phyloP scores from a whole-genome alignment of 2,329 filamentous ascomycete genomes.

The Lasiodiplodia sp. region DNA sequence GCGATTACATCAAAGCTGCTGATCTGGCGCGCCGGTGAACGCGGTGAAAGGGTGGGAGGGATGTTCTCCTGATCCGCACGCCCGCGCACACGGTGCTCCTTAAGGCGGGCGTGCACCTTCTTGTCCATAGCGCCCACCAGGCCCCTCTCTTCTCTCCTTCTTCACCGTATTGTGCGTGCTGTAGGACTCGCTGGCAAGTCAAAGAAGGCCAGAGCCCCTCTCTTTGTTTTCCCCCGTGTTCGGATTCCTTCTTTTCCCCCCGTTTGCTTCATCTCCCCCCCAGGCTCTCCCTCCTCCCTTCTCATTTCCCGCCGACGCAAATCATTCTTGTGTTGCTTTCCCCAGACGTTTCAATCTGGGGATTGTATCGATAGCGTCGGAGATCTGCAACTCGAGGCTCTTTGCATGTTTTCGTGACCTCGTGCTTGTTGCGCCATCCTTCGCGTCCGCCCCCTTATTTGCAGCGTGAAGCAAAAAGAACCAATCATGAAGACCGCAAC shows the following conservation, averaged over 20 bases:
- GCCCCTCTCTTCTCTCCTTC: constrained; percentile 7
- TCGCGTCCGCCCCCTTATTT: not conserved
- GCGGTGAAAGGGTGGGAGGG: constrained; percentile 6
- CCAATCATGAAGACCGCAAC: constrained; percentile 17
- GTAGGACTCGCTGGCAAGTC: not conserved
- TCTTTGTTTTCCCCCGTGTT: not conserved
- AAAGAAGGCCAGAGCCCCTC: not conserved
- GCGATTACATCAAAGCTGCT: constrained; percentile 22
- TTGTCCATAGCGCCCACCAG: not conserved
- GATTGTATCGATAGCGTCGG: constrained; percentile 9
- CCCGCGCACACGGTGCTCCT: not conserved
- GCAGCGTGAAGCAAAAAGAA: not conserved
- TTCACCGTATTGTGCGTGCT: constrained; percentile 17
- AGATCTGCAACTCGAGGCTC: constrained; percentile 2
- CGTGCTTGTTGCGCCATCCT: not conserved
- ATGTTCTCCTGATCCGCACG: constrained; percentile 23
- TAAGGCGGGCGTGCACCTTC: constrained; percentile 7
- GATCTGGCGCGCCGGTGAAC: constrained; percentile 9
- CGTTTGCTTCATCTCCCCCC: not conserved
- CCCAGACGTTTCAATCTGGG: not conserved
- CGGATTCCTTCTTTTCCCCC: not conserved
- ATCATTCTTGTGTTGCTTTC: not conserved
- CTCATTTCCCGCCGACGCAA: constrained; percentile 18
- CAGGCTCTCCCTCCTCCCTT: not conserved
- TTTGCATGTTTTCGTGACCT: constrained; percentile 7